Evolutionary conservation across 805 yeast species (phyloP).

Genomic region (Yamadazyma sp.): DNA sequence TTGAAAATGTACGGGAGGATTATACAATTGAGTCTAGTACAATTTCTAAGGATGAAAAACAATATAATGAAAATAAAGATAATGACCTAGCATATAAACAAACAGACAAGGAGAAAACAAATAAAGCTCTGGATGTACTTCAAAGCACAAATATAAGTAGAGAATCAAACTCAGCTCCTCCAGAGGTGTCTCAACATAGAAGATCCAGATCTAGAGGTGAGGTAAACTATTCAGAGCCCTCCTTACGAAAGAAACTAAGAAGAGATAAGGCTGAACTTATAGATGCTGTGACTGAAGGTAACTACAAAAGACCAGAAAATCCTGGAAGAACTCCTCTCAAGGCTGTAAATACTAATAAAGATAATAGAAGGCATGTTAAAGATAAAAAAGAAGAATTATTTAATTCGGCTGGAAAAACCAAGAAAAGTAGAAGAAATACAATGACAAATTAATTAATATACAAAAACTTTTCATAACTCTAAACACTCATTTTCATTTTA

Average conservation of each 20-base stretch:
- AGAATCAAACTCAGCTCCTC: not conserved
- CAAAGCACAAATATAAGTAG: too few relatives aligned
- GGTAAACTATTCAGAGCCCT: constrained; percentile 66
- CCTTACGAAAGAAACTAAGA: constrained; percentile 66
- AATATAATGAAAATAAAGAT: not conserved
- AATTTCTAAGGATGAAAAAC: not conserved
- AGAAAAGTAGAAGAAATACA: constrained; percentile 14
- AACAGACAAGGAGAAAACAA: not conserved
- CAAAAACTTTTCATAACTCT: constrained; percentile 9
- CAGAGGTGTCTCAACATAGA: not conserved
- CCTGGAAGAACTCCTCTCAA: constrained; percentile 8
- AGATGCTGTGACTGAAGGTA: constrained; percentile 52
- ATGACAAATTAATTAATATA: constrained; percentile 8
- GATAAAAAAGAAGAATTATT: constrained; percentile 22
- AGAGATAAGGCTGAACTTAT: constrained; percentile 57
- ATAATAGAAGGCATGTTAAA: not conserved
- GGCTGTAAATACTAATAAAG: constrained; percentile 6
- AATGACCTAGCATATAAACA: not conserved
- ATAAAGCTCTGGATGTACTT: not conserved
- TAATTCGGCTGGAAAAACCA: constrained; percentile 29
- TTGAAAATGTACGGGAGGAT: not conserved
- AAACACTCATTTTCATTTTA: constrained; percentile 97
- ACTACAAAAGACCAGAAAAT: constrained; percentile 13
- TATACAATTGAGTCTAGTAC: not conserved
- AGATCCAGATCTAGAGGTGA: constrained; percentile 46